Conservation (phyloP, 345 rosid genomes). For the Physaria fendleri region DNA sequence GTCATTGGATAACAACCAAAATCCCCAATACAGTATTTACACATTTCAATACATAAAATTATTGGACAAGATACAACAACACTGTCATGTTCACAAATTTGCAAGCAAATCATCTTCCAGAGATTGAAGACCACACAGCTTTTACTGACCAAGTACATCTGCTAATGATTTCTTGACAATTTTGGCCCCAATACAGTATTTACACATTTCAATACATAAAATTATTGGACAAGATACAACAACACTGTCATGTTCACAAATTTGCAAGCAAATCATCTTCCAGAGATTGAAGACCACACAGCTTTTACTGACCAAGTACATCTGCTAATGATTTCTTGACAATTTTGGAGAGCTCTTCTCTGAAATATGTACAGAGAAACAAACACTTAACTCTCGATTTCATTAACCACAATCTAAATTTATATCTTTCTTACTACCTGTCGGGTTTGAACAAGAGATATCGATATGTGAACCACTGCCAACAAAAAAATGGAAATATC, state of each 20-base stretch:
- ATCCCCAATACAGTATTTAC: constrained; percentile 20
- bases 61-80: background rate
- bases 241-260: constrained; percentile 15
- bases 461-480: constrained; percentile 92
- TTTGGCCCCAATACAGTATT: constrained; percentile 28
- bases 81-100: constrained; percentile 16
- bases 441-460: constrained; percentile 90
- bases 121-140: background rate
- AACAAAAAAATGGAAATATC: background rate
- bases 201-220: constrained; percentile 11
- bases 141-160: constrained; percentile 60
- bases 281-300: background rate
- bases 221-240: background rate
- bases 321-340: constrained; percentile 53
- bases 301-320: constrained; percentile 57
- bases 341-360: constrained; percentile 69
- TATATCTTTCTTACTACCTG: no score
- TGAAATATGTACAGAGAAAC: constrained; percentile 16
- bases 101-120: constrained; percentile 1
- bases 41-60: background rate
- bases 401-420: background rate
- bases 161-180: constrained; percentile 57
- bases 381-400: background rate
- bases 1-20: no score
- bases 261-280: constrained; percentile 5